Conservation (phyloP, 2,329 filamentous ascomycete genomes). For the Aspergillus fischeri region DNA sequence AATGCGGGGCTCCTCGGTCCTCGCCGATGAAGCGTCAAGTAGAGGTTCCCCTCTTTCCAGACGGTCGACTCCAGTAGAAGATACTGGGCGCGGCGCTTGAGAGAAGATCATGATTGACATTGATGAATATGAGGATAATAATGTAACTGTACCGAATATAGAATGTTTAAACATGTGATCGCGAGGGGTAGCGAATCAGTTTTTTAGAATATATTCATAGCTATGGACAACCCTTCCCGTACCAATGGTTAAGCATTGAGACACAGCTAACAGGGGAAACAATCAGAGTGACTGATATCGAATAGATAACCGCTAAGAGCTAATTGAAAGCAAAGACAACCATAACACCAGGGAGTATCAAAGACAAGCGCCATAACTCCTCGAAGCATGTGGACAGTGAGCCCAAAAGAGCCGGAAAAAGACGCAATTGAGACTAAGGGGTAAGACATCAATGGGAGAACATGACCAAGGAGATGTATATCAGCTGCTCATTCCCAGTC, state of each 20-base stretch:
- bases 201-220: neutral
- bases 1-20: conserved; percentile 19
- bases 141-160: conserved; percentile 3
- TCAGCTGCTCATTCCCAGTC: conserved; percentile 64
- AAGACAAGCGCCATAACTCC: neutral
- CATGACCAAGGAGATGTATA: neutral
- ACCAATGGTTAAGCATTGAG: neutral
- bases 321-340: neutral
- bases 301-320: neutral
- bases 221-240: neutral
- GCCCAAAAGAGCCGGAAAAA: neutral
- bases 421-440: neutral
- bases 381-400: neutral
- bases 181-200: neutral
- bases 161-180: conserved; percentile 5
- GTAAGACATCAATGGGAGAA: neutral
- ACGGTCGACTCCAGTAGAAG: conserved; percentile 23
- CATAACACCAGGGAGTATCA: neutral
- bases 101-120: conserved; percentile 2
- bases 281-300: neutral
- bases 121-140: neutral
- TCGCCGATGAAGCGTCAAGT: conserved; percentile 12
- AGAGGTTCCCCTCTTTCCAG: conserved; percentile 35
- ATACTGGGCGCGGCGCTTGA: conserved; percentile 26
- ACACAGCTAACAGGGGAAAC: neutral